Conservation (phyloP, 306 rosid genomes). For the Gleditsia sinensis region DNA sequence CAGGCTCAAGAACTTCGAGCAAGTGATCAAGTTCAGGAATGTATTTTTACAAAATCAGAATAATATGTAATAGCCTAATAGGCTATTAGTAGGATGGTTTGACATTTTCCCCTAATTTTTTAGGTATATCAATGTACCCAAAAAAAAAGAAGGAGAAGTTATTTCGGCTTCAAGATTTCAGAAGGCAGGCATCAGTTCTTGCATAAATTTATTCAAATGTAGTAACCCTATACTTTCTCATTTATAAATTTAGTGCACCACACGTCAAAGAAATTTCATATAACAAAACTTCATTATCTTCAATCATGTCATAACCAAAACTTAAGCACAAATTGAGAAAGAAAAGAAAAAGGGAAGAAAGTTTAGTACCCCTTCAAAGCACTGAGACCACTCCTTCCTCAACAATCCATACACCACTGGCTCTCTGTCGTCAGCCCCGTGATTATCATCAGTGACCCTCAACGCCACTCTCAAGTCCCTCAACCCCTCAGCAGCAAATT, state of each 20-base stretch:
- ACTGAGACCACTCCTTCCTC: constrained; percentile 78
- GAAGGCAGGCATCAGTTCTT: constrained; percentile 15
- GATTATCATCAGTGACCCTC: constrained; percentile 43
- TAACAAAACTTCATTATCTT: background rate
- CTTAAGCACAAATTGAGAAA: background rate
- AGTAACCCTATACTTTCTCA: background rate
- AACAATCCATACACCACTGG: constrained; percentile 79
- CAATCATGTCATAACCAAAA: background rate
- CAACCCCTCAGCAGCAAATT: constrained; percentile 67
- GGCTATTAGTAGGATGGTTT: too few species aligned
- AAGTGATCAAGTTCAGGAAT: too few species aligned
- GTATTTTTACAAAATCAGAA: too few species aligned
- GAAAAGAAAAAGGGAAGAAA: background rate
- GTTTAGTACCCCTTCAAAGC: constrained; percentile 79
- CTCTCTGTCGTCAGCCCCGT: constrained; percentile 46
- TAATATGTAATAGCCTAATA: too few species aligned
- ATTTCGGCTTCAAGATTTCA: background rate
- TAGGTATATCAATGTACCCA: too few species aligned
- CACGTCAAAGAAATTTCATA: background rate
- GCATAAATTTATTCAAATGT: constrained; percentile 3
- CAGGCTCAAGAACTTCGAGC: too few species aligned
- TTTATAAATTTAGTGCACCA: background rate
- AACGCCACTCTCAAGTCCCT: constrained; percentile 65
- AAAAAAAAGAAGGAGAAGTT: too few species aligned
- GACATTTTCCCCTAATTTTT: too few species aligned